phyloP scores from a whole-genome alignment of 495 filamentous ascomycete genomes.

The Podospora pseudocomata region DNA sequence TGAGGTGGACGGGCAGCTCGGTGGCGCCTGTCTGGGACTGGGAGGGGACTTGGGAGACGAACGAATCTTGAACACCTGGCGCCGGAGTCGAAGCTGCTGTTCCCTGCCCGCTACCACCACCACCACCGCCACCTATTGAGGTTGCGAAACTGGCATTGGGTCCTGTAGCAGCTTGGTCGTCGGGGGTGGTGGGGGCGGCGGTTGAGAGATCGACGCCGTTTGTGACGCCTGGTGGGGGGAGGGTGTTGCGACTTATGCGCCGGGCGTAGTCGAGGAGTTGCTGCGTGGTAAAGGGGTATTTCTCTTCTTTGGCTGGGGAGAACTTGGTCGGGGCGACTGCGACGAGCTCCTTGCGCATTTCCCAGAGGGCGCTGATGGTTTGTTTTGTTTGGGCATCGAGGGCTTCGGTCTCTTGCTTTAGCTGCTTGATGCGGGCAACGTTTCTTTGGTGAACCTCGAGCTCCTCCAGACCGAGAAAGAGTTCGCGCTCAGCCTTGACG shows the following conservation, averaged over 20 bases:
- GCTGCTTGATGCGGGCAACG: constrained; percentile 56
- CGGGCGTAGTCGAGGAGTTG: constrained; percentile 70
- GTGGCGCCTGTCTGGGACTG: constrained; percentile 20
- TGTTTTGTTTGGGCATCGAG: constrained; percentile 61
- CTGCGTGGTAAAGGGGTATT: constrained; percentile 53
- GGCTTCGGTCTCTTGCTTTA: constrained; percentile 55
- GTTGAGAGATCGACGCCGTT: constrained; percentile 32
- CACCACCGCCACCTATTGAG: neutral
- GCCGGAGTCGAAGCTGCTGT: neutral
- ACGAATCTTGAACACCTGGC: neutral
- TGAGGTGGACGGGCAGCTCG: constrained; percentile 38
- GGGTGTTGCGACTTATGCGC: constrained; percentile 68
- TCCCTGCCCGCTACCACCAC: neutral
- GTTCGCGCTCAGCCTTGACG: constrained; percentile 61
- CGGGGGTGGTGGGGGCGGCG: constrained; percentile 11
- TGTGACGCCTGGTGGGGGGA: constrained; percentile 59
- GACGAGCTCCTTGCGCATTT: constrained; percentile 63
- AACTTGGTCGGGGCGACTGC: constrained; percentile 52
- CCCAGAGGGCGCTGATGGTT: constrained; percentile 57
- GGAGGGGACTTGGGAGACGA: constrained; percentile 5
- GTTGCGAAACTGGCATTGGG: neutral
- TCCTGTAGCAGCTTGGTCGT: constrained; percentile 3
- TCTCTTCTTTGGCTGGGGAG: constrained; percentile 32
- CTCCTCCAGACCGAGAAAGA: constrained; percentile 56
- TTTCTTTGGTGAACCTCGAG: constrained; percentile 68